Evolutionary conservation across 1,284 basidiomycete genomes (phyloP).

Genomic region (Cystobasidium sp.): DNA sequence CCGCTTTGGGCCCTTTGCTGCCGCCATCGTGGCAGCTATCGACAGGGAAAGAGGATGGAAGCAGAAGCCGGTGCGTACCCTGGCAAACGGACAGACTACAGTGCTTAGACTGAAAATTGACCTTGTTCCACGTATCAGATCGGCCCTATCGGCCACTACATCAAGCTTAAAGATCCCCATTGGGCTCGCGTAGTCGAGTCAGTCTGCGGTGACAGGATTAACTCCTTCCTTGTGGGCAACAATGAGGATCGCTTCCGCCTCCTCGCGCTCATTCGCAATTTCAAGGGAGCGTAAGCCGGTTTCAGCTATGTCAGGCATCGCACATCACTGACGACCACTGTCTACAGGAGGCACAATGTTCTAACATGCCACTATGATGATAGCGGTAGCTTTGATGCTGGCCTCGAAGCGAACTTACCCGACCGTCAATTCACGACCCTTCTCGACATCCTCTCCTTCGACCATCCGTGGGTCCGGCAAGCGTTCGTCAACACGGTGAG

Average conservation of each 20-base stretch:
- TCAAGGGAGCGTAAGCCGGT: slow-evolving; percentile 21
- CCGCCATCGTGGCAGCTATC: slow-evolving; percentile 21
- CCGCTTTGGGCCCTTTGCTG: slow-evolving; percentile 14
- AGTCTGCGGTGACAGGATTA: slow-evolving; percentile 68
- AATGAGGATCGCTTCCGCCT: slow-evolving; percentile 69
- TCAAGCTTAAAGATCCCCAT: slow-evolving; percentile 73
- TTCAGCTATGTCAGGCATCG: neutral
- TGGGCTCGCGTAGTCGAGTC: slow-evolving; percentile 73
- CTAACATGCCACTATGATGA: slow-evolving; percentile 1
- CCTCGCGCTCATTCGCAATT: slow-evolving; percentile 63
- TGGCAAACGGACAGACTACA: neutral
- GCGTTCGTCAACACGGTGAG: slow-evolving; percentile 25
- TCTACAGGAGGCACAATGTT: slow-evolving; percentile 26
- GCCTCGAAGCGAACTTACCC: slow-evolving; percentile 1
- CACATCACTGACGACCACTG: neutral
- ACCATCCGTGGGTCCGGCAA: slow-evolving; percentile 26
- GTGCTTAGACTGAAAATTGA: neutral
- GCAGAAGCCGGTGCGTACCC: slow-evolving; percentile 31
- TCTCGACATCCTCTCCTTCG: slow-evolving; percentile 23
- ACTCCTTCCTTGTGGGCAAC: slow-evolving; percentile 78
- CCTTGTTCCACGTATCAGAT: slow-evolving; percentile 63
- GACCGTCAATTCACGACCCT: slow-evolving; percentile 19
- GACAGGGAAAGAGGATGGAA: slow-evolving; percentile 23
- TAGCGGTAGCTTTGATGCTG: slow-evolving; percentile 3
- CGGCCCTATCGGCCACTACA: slow-evolving; percentile 81